Percentiles rank a stretch among this genome's conserved stretches.
Evolutionary conservation across 2,329 filamentous ascomycete genomes (phyloP).

Genomic region (Colletotrichum scovillei): DNA sequence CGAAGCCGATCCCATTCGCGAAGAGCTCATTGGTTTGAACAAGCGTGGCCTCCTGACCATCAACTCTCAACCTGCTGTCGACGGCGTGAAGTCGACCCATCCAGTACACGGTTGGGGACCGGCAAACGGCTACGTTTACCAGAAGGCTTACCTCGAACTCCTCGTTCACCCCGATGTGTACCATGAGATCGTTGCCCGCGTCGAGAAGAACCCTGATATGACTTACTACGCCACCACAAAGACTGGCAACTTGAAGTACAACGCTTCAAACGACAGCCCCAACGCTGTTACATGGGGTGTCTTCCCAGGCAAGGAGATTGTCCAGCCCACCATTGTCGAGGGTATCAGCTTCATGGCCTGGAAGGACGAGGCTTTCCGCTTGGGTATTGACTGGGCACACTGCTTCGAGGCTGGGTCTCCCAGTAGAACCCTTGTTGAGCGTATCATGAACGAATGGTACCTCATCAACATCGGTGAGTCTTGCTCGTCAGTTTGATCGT

Average conservation of each 20-base stretch:
- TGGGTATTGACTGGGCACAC: conserved; percentile 93
- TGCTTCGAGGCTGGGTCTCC: conserved; percentile 84
- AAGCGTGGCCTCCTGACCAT: conserved; percentile 89
- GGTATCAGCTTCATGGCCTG: conserved; percentile 97
- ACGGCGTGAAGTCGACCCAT: conserved; percentile 89
- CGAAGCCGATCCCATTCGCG: conserved; percentile 83
- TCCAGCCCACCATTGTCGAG: conserved; percentile 99
- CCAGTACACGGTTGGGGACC: conserved; percentile 95
- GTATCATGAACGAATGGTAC: conserved; percentile 91
- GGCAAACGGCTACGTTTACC: conserved; percentile 94
- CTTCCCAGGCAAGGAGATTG: conserved; percentile 98
- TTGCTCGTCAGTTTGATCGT: background rate
- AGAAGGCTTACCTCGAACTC: conserved; percentile 96
- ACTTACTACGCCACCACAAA: conserved; percentile 96
- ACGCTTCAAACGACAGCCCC: conserved; percentile 85
- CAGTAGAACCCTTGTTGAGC: conserved; percentile 82
- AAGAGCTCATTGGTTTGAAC: conserved; percentile 85
- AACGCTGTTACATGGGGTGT: conserved; percentile 99
- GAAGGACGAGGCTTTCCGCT: conserved; percentile 96
- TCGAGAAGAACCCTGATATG: conserved; percentile 82
- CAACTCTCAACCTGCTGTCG: conserved; percentile 96
- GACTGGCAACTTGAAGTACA: conserved; percentile 80
- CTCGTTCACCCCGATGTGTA: conserved; percentile 86
- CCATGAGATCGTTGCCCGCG: conserved; percentile 79
- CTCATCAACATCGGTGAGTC: conserved; percentile 90